Conservation (phyloP, 2,329 filamentous ascomycete genomes). For the Fusarium citri region DNA sequence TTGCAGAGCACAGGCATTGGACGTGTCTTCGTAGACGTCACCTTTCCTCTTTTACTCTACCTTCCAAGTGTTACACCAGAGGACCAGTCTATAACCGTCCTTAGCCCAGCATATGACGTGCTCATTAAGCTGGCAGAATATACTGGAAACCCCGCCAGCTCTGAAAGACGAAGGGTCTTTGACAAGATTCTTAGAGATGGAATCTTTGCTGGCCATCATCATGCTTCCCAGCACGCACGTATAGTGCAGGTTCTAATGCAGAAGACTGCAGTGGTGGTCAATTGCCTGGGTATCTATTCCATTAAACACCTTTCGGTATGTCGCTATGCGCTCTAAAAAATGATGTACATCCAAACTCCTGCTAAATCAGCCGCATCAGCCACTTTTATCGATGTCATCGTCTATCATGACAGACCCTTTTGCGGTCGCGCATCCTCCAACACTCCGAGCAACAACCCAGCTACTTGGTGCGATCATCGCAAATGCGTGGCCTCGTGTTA, state of each 20-base stretch:
- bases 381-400: constrained; percentile 74
- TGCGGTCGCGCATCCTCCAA: constrained; percentile 62
- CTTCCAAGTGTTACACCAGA: constrained; percentile 83
- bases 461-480: constrained; percentile 69
- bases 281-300: constrained; percentile 69
- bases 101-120: constrained; percentile 74
- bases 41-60: constrained; percentile 79
- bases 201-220: constrained; percentile 65
- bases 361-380: constrained; percentile 54
- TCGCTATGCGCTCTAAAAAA: constrained; percentile 18
- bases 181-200: constrained; percentile 68
- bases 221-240: constrained; percentile 68
- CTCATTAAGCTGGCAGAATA: constrained; percentile 67
- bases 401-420: constrained; percentile 77
- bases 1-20: constrained; percentile 73
- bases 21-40: constrained; percentile 74
- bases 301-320: constrained; percentile 75
- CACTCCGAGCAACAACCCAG: constrained; percentile 64
- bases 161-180: constrained; percentile 56
- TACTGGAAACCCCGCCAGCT: constrained; percentile 42
- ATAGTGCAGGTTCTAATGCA: constrained; percentile 68
- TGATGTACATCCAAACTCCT: neutral
- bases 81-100: constrained; percentile 72
- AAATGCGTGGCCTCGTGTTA: constrained; percentile 77
- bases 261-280: constrained; percentile 62